Base-by-base conservation (phyloP, 2,329 filamentous ascomycete genomes). In the Colletotrichum shisoi region DNA sequence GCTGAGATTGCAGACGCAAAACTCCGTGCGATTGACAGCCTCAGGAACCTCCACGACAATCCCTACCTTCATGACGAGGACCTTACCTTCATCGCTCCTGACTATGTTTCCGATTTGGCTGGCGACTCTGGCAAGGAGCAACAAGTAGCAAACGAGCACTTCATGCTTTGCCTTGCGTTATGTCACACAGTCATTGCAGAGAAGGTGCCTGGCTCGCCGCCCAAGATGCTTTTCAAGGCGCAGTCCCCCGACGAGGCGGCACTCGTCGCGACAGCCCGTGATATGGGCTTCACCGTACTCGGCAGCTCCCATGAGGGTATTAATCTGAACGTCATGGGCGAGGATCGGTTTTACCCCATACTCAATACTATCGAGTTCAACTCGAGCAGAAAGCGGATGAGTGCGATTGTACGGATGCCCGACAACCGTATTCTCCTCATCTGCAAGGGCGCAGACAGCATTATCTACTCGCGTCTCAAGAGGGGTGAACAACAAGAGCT, bases 301-400 rank as follows among this genome's bases (percentile, higher is more conserved):
- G 93, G 93, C 27, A 87, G 89, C 68, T 88, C 90, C 2, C 85
- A 87, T 44, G 91, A 96, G 69, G 92, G 92, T 59, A 91, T 99
- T 70, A 87, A 92, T 59, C 75, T 99, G 62, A 97, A 97, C 71
- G 85, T 96, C 7, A 86, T 96, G 81, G 96, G 95, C 56, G 85
- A 93, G 73, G 93, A 98, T 72, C 86, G 88, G 53, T 88, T 90
- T 69, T 99, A 95, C 76, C 89, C 89, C 17, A 90, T 99, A 39
- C 85, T 99, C 54, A 98, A 97, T 78, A 97, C 91, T 1, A 89
- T 99, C 44, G 95, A 99, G 76, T 99, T 99, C 83, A 98, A 98
- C 77, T 98, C 94, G 0, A 93, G 91, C 49, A 87, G 95, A 74
- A 99, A 99, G 81, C 88, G 95, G 71, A 99, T 99, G 95, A 98